Evolutionary conservation across 352 stramenopile genomes (phyloP).

Genomic region (Phytophthora rubi): DNA sequence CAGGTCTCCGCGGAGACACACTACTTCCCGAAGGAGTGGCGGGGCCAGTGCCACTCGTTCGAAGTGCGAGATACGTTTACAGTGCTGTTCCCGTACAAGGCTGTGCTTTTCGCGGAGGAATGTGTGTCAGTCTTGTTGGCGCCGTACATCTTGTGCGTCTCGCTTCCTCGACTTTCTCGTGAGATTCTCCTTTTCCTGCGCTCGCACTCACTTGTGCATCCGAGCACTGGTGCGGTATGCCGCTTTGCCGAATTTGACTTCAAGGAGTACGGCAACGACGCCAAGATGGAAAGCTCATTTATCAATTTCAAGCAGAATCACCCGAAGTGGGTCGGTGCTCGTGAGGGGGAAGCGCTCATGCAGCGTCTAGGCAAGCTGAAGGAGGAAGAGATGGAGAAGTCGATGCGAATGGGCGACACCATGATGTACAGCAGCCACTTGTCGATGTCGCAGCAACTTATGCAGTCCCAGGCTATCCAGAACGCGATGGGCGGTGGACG

Average conservation of each 20-base stretch:
- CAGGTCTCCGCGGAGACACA: constrained; percentile 94
- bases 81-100: constrained; percentile 95
- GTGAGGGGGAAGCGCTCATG: constrained; percentile 79
- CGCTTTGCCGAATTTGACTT: constrained; percentile 97
- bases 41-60: constrained; percentile 83
- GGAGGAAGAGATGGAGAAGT: constrained; percentile 88
- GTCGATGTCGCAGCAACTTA: constrained; percentile 88
- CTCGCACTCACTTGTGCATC: constrained; percentile 92
- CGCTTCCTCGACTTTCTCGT: constrained; percentile 89
- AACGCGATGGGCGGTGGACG: constrained; percentile 62
- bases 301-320: constrained; percentile 96
- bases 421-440: constrained; percentile 81
- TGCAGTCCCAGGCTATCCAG: constrained; percentile 88
- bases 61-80: constrained; percentile 90
- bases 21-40: constrained; percentile 96
- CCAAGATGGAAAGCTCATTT: constrained; percentile 98
- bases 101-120: constrained; percentile 93
- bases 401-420: constrained; percentile 82
- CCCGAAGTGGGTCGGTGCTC: constrained; percentile 80
- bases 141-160: constrained; percentile 97
- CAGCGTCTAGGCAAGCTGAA: constrained; percentile 72
- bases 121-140: constrained; percentile 94
- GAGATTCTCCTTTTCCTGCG: constrained; percentile 95
- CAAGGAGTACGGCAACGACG: constrained; percentile 92
- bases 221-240: constrained; percentile 94